Evolutionary conservation across 1,139 yeast species (phyloP), one percentile per base, ranked within the genome.

Genomic region (Pneumocystis jirovecii): DNA sequence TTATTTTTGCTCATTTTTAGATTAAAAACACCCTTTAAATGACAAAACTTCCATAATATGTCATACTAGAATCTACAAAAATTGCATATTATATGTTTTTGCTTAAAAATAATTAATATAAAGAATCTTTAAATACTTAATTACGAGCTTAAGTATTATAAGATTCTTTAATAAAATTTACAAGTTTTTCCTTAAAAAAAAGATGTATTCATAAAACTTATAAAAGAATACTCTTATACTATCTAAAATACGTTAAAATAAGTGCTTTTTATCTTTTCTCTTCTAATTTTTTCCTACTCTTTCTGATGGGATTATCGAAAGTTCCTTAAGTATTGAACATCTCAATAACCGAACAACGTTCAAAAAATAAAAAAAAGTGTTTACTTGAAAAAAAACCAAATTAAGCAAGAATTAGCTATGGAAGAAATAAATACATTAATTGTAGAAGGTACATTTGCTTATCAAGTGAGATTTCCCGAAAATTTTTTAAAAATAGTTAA

Each of bases 401-500:
- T 19, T 21, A 44, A 6, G 6, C 8, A 19, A 7, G 7, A 21
- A 44, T 44, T 44, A 17, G 15, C 3, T 15, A 45, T 60, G 61
- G 29, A 64, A 63, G 64, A 61, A 39, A 39, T 60, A 19, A 40
- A n/a, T 50, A 65, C 65, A 63, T 60, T 67, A 65, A 66, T 66
- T 50, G 69, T 68, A 50, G 76, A 75, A 70, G 79, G 79, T 64
- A 73, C 72, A 62, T 72, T 77, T 65, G 74, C 73, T 68, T 77
- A 76, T 68, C 74, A 72, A 59, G 65, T 63, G 63, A 17, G 64
- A 31, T 64, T 74, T 75, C 67, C 72, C 72, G 62, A 21, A n/a
- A 21, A 10, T 4, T 21, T 17, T 59, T 19, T 19, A 10, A 44
- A 44, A 44, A 19, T 17, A 59, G 1, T 12, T 8, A 8, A 39